Base-by-base conservation (phyloP, 805 yeast species). In the Wickerhamiella slavikovae region DNA sequence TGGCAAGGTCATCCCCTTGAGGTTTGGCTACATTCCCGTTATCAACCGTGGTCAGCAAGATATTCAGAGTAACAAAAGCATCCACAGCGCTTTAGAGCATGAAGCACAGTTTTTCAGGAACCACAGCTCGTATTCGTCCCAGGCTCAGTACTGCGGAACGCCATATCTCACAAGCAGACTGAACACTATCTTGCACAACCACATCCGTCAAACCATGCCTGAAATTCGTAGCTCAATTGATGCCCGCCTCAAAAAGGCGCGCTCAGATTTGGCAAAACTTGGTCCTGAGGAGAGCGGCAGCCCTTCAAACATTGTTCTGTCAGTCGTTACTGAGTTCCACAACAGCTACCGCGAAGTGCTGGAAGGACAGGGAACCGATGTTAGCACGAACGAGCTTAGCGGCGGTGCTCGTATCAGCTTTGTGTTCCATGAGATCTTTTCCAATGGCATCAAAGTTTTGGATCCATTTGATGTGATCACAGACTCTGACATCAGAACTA, bases 341-440 rank as follows among this genome's bases (percentile, higher is more conserved):
- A 80, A 77, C 49, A 96, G 83, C 49, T 89, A 82, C 55, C 73
- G 70, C 36, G 85, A 89, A 11, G 78, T 85, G 24, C 60, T 89
- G 42, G 89, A 78, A 45, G 98, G 98, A 56, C 85, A 79, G 51
- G 74, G 89, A 16, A 77, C 69, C 51, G 98, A 89, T 46, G 61
- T 89, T 39, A 70, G 91, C 6, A 70, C 83, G 7, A 68, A 73
- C 45, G 98, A 89, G 57, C 66, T 89, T 41, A 76, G 93, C 40
- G 98, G 98, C 49, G 98, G 93, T 55, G 98, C 98, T 0, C 76
- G 98, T 64, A 77, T 85, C 37, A 73, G 92, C 18, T 89, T 82
- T 60, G 96, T 85, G 13, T 89, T 85, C 61, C 96, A 85, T 52
- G 96, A 85, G 58, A 76, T 89, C 34, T 85, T 71, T 60, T 74